Base-by-base conservation (phyloP, 768 basidiomycete species). In the Auricularia cornea region DNA sequence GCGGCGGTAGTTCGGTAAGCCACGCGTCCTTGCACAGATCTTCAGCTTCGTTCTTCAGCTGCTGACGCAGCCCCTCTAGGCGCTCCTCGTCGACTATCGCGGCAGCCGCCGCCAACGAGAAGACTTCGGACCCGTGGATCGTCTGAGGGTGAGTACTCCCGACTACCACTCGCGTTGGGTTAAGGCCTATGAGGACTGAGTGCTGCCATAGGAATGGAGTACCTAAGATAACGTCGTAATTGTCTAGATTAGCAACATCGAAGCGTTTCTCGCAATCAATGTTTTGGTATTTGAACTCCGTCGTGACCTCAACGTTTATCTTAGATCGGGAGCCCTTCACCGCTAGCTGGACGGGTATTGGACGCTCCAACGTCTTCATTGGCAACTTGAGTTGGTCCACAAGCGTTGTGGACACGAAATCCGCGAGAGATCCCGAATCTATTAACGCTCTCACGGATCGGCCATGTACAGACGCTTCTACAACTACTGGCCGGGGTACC, bases 171-270 rank as follows among this genome's bases (percentile, higher is more conserved):
- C 57, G 26, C 3, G 67, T 64, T 8, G 70, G 71, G 51, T 60
- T 62, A 40, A 77, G 73, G 59, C 75, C 70, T 2, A 76, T 62
- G 1, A 65, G 11, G 0, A 72, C 71, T 4, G 63, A 62, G 56
- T 74, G 65, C 31, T 76, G 75, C 29, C 60, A 76, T 14, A 77
- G 72, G 57, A 75, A 79, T 2, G 73, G 73, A 3, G 70, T 74
- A 0, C 78, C 75, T 0, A 79, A 66, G 0, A 79, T 71, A 60
- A 71, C 63, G 33, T 78, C 73, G 61, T 78, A 79, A 3, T 63
- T 63, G 59, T 77, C 74, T 14, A 78, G 67, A 35, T 79, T 79
- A 0, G 67, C 70, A 2, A 79, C 63, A 59, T 78, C 73, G 1
- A 77, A 63, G 32, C 4, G 8, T 41, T 38, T 31, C 30, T 30